phyloP scores from a whole-genome alignment of 345 rosid species.

The Salix purpurea region DNA sequence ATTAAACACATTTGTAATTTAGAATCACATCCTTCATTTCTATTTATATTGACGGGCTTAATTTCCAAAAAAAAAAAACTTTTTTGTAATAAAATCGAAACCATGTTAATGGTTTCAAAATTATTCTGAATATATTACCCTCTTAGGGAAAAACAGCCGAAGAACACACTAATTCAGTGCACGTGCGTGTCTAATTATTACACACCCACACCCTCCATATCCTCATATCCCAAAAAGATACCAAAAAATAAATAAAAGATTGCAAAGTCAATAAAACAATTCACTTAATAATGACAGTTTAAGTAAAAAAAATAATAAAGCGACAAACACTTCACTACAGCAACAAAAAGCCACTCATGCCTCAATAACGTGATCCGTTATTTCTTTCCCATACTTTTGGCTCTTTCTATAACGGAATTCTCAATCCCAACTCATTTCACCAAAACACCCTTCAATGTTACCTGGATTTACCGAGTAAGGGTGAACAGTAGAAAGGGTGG shows the following conservation, averaged over 20 bases:
- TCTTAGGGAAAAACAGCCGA: neutral
- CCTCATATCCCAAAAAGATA: neutral
- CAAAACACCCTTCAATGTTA: constrained; percentile 13
- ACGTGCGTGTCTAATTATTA: constrained; percentile 66
- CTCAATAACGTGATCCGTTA: constrained; percentile 70
- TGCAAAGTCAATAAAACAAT: neutral
- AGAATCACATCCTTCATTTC: neutral
- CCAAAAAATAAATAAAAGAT: constrained; percentile 13
- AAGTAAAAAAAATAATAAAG: neutral
- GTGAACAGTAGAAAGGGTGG: neutral
- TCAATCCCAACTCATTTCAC: constrained; percentile 4
- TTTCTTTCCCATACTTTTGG: constrained; percentile 25
- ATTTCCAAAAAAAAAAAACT: too few relatives aligned
- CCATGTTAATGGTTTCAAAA: too few relatives aligned
- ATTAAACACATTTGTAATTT: neutral
- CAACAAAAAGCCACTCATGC: constrained; percentile 30
- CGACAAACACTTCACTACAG: constrained; percentile 7
- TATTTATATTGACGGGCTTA: too few relatives aligned
- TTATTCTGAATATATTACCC: too few relatives aligned
- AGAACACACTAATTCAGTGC: constrained; percentile 19
- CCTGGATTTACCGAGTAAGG: neutral
- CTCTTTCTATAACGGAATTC: constrained; percentile 42
- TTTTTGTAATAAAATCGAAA: too few relatives aligned
- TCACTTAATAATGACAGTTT: neutral
- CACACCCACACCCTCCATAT: constrained; percentile 36